Base-by-base conservation (phyloP, 2,329 filamentous ascomycete genomes). In the Phoma sp. region DNA sequence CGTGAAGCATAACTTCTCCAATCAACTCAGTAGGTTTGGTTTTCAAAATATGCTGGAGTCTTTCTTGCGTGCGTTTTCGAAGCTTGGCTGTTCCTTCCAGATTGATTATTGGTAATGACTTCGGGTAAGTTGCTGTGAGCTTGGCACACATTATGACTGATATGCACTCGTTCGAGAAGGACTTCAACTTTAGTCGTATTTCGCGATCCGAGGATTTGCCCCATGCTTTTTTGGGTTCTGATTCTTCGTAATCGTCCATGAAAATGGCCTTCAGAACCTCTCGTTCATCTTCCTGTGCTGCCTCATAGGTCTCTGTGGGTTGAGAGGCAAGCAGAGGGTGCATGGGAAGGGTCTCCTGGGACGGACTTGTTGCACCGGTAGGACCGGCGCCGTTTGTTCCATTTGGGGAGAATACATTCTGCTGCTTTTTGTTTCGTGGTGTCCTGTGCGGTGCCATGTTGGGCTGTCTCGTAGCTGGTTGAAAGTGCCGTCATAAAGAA, bases 91-190 rank as follows among this genome's bases (percentile, higher is more conserved):
- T 78, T 48, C 87, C 81, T 60, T 90, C 88, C 37, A 96, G 71
- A 4, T 83, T 86, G 12, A 96, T 77, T 10, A 91, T 78, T 1
- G 93, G 93, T 1, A 87, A 79, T 1, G 92, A 90, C 70, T 91
- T 96, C 4, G 93, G 95, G 72, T 98, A 98, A 0, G 93, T 96
- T 6, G 92, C 90, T 7, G 92, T 95, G 61, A 98, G 80, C 50
- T 90, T 88, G 46, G 96, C 91, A 40, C 85, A 83, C n/a, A 98
- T 77, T 2, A 85, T 86, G 32, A 92, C 81, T 21, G 82, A 83
- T 56, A 92, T 84, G 42, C 92, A 88, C 30, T 86, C 82, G 67
- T 95, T 89, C 0, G 86, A 87, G 4, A 86, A 86, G 9, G 91
- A 84, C 67, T 86, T 91, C 59, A 98, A 82, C 46, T 83, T 85